These are phyloP conservation scores for Talaromyces amestolkiae DNA, from an alignment of 2,329 filamentous ascomycete species.

Conservation along the genomic window DNA sequence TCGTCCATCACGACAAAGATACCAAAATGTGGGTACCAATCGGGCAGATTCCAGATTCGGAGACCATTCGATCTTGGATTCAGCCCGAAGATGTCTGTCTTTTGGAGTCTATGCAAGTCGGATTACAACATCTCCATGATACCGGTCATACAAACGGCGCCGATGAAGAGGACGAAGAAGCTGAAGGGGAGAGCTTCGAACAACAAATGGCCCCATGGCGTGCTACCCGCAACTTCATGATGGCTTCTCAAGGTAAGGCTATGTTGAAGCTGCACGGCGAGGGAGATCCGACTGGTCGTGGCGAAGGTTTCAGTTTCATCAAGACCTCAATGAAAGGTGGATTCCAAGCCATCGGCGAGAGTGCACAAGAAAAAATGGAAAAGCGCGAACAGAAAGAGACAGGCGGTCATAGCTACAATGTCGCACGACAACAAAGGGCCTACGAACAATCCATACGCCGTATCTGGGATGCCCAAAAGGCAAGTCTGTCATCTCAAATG, in stretches of 20 bases:
- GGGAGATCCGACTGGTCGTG: slow-evolving; percentile 89
- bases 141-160: slow-evolving; percentile 74
- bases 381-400: slow-evolving; percentile 66
- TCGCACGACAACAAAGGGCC: slow-evolving; percentile 85
- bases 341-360: slow-evolving; percentile 86
- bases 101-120: slow-evolving; percentile 94
- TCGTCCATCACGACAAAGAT: slow-evolving; percentile 85
- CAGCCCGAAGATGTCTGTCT: slow-evolving; percentile 94
- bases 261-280: slow-evolving; percentile 95
- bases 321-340: slow-evolving; percentile 99
- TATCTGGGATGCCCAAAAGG: slow-evolving; percentile 88
- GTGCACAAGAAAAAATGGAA: slow-evolving; percentile 80
- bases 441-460: slow-evolving; percentile 88
- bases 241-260: slow-evolving; percentile 89
- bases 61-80: slow-evolving; percentile 79
- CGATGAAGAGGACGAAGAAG: slow-evolving; percentile 65
- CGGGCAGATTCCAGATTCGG: slow-evolving; percentile 75
- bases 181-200: slow-evolving; percentile 73
- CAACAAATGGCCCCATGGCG: slow-evolving; percentile 94
- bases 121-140: slow-evolving; percentile 84
- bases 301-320: slow-evolving; percentile 94
- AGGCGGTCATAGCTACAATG: slow-evolving; percentile 95
- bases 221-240: slow-evolving; percentile 92
- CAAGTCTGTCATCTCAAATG: slow-evolving; percentile 69
- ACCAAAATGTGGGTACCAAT: slow-evolving; percentile 82